A percentile compares a stretch with the other conserved stretches of the same genome.
phyloP scores from a whole-genome alignment of 192 early-diverging fungal genomes.

The Martensiomyces pterosporus region DNA sequence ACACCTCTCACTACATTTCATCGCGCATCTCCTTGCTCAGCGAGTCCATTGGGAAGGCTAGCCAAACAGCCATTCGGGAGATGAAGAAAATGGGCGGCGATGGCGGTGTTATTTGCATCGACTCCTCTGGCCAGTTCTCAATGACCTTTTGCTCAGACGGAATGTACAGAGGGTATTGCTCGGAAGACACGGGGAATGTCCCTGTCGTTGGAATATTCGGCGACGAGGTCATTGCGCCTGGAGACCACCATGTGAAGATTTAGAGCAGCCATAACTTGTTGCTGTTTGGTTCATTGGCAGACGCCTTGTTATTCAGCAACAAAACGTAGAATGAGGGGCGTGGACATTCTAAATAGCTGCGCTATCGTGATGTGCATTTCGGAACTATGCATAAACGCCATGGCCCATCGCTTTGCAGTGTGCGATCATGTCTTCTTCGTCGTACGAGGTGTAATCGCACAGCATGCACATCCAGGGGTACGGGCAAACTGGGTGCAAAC shows the following conservation, averaged over 20 bases:
- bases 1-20: conserved; percentile 25
- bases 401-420: conserved; percentile 13
- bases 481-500: conserved; percentile 2
- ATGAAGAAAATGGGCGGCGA: conserved; percentile 32
- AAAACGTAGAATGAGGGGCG: too few species aligned
- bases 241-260: conserved; percentile 12
- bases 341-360: too few species aligned
- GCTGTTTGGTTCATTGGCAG: not conserved
- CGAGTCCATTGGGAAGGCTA: conserved; percentile 11
- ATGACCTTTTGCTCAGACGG: conserved; percentile 31
- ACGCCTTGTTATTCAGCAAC: too few species aligned
- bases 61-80: conserved; percentile 13
- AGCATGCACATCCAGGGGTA: conserved; percentile 9
- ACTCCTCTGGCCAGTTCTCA: conserved; percentile 8
- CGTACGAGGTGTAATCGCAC: conserved; percentile 2
- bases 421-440: conserved; percentile 10
- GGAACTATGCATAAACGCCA: conserved; percentile 8
- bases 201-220: conserved; percentile 29
- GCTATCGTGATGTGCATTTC: too few species aligned
- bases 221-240: conserved; percentile 10
- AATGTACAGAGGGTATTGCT: conserved; percentile 37
- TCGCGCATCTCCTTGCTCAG: conserved; percentile 13
- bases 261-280: not conserved
- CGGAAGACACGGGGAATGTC: conserved; percentile 4
- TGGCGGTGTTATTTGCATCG: conserved; percentile 29